Percentiles rank a stretch among this genome's conserved stretches.
These are phyloP conservation scores for Aspergillus aculeatinus DNA, from an alignment of 2,329 filamentous ascomycete genomes.

Conservation along the genomic window DNA sequence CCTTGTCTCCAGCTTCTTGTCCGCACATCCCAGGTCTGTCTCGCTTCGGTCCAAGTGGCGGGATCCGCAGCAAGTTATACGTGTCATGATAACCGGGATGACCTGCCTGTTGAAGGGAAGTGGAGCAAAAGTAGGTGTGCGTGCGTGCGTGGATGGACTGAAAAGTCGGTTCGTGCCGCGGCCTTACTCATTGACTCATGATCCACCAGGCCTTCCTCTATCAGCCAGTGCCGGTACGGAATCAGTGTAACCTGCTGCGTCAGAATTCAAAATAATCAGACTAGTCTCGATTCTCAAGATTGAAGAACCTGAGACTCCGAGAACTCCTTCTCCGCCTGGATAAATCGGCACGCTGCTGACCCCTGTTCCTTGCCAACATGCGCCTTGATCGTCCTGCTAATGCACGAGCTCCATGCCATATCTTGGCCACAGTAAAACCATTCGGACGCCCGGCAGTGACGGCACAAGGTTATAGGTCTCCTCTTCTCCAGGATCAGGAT, in stretches of 20 bases:
- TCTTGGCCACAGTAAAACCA: background rate
- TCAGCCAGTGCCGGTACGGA: background rate
- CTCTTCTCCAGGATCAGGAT: background rate
- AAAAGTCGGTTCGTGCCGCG: background rate
- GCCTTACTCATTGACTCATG: background rate
- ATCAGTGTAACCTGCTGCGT: background rate
- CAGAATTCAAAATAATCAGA: background rate
- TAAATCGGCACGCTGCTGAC: conserved; percentile 24
- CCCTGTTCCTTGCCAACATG: background rate
- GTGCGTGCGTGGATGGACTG: background rate
- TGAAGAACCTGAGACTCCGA: background rate
- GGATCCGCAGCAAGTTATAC: background rate
- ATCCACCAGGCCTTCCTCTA: background rate
- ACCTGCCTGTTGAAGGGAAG: background rate
- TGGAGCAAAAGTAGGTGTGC: background rate
- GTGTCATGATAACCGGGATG: background rate
- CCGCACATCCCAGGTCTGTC: too few relatives aligned
- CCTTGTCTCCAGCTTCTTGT: too few relatives aligned
- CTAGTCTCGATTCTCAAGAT: background rate
- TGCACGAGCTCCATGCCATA: conserved; percentile 2
- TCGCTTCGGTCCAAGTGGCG: background rate
- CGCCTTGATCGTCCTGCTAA: conserved; percentile 2
- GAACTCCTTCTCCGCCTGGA: conserved; percentile 19
- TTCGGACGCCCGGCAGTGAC: background rate
- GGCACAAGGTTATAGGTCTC: background rate